Conservation (phyloP, 1,284 basidiomycete genomes). For the Sporisorium exsertum region DNA sequence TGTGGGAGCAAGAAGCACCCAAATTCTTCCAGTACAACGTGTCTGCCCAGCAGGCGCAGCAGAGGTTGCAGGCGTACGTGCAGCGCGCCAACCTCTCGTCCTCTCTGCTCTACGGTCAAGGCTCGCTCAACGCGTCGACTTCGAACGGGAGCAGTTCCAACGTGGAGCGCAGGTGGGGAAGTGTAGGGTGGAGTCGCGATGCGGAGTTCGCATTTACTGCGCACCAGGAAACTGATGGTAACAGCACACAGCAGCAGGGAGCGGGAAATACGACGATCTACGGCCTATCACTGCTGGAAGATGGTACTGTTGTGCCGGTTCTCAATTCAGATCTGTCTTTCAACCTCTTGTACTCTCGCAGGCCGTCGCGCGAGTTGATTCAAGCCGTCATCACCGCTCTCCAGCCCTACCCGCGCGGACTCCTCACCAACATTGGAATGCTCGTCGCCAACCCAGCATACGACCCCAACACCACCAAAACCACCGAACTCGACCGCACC, state of each 20-base stretch:
- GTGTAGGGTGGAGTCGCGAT: conserved; percentile 16
- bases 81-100: conserved; percentile 69
- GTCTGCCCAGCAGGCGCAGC: conserved; percentile 62
- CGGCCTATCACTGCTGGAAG: conserved; percentile 34
- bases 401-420: conserved; percentile 71
- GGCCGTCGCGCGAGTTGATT: conserved; percentile 68
- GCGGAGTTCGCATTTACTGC: conserved; percentile 8
- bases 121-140: conserved; percentile 39
- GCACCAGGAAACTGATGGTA: conserved; percentile 18
- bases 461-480: conserved; percentile 70
- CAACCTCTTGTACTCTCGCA: conserved; percentile 70
- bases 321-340: conserved; percentile 71
- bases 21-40: conserved; percentile 72
- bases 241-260: background rate
- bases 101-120: conserved; percentile 63
- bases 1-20: conserved; percentile 72
- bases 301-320: conserved; percentile 51
- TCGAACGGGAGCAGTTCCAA: conserved; percentile 12
- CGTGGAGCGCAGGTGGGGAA: conserved; percentile 11
- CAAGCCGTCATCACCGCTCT: conserved; percentile 70
- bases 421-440: conserved; percentile 72
- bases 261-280: conserved; percentile 23
- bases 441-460: conserved; percentile 72
- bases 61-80: conserved; percentile 71
- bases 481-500: conserved; percentile 69